Evolutionary conservation across 1,284 basidiomycete genomes (phyloP).

Genomic region (Earliella scabrosa): DNA sequence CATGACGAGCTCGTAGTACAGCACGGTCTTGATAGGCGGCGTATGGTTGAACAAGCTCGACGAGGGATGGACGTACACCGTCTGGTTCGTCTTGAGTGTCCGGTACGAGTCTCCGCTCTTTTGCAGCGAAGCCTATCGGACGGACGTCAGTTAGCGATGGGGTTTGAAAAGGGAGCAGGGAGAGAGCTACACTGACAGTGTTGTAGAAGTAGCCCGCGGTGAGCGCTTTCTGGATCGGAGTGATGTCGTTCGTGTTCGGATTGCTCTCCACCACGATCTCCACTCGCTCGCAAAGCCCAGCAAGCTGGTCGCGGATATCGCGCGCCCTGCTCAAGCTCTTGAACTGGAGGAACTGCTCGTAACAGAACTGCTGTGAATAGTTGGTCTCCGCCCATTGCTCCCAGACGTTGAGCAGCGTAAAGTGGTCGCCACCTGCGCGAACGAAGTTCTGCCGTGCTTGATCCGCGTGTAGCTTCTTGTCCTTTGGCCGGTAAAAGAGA

Average conservation of each 20-base stretch:
- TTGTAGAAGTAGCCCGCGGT: constrained; percentile 98
- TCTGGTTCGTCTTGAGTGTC: constrained; percentile 93
- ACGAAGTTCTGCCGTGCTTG: constrained; percentile 97
- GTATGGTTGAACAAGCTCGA: constrained; percentile 95
- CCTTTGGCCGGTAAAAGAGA: constrained; percentile 96
- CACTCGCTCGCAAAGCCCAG: constrained; percentile 93
- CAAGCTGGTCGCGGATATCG: constrained; percentile 96
- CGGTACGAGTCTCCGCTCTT: constrained; percentile 93
- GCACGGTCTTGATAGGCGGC: constrained; percentile 87
- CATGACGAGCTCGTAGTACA: constrained; percentile 96
- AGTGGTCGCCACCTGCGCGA: constrained; percentile 96
- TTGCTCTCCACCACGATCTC: constrained; percentile 90
- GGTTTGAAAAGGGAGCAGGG: not conserved
- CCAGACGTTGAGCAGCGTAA: constrained; percentile 96
- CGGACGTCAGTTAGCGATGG: constrained; percentile 4
- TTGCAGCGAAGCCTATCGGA: constrained; percentile 82
- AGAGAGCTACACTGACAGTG: constrained; percentile 59
- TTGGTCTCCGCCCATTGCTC: constrained; percentile 98
- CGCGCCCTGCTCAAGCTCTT: constrained; percentile 94
- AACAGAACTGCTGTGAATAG: constrained; percentile 94
- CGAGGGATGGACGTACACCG: constrained; percentile 96
- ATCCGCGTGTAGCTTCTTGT: constrained; percentile 95
- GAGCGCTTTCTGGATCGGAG: constrained; percentile 92
- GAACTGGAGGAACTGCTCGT: constrained; percentile 97
- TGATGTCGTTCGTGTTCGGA: constrained; percentile 90